Base-by-base conservation (phyloP, 2,329 filamentous ascomycete genomes). In the Aureobasidium mangrovei region DNA sequence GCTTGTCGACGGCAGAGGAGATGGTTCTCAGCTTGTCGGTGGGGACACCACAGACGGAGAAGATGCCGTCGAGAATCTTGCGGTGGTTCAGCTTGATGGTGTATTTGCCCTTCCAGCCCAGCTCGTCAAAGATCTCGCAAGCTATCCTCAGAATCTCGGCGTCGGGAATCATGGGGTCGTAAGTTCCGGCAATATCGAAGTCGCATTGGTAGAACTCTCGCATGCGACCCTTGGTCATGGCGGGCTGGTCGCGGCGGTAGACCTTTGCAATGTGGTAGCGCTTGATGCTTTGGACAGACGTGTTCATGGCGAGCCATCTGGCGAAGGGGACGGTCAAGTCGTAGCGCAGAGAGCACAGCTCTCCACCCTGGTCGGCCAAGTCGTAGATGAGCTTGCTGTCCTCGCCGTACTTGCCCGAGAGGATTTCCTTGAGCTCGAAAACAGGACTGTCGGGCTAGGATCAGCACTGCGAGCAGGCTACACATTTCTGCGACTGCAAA, bases 191-290 rank as follows among this genome's bases (percentile, higher is more conserved):
- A 72, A 96, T 91, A 68, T 96, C 91, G 66, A 96, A 94, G 72
- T 97, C 91, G 74, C 91, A 96, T 72, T 96, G 91, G 74, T 94
- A 95, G 72, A 95, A 95, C 72, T 96, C 91, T 65, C 91, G 82
- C 86, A 95, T 93, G 53, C 91, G 83, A 49, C 91, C 91, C 69
- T 94, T 93, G 58, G 85, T 88, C 74, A 96, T 88, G 58, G 89
- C 86, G 27, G 86, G 86, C 69, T 90, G 85, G 69, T 91, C 86
- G 68, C 86, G 75, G 58, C 86, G 78, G 73, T 90, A 91, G 49
- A 95, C 91, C 74, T 95, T 95, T 62, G 89, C 90, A 62, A 97
- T 91, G 74, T 95, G 90, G 71, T 95, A 96, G 65, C 91, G 82
- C 76, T 95, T 95, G 74, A 95, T 91, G 70, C 78, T 85, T 69